A percentile compares a stretch with the other conserved stretches of the same genome.
These are phyloP conservation scores for Solanum gandarillasii DNA, from an alignment of 257 asterid species.

Conservation along the genomic window DNA sequence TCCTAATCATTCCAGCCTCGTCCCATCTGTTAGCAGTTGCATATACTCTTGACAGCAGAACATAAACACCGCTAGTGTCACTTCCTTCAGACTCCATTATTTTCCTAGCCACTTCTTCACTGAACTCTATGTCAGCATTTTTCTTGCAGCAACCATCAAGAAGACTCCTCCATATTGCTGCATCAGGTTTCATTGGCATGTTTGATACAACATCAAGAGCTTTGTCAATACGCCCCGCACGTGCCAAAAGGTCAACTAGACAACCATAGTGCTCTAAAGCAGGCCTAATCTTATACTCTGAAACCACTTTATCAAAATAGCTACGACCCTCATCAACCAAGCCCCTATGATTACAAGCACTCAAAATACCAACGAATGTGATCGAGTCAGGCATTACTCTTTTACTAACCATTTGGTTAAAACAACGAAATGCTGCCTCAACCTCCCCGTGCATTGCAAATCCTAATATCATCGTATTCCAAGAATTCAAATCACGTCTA, in stretches of 20 bases:
- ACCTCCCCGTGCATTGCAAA: slow-evolving; percentile 57
- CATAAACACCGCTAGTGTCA: slow-evolving; percentile 45
- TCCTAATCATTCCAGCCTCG: slow-evolving; percentile 66
- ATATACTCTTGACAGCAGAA: slow-evolving; percentile 56
- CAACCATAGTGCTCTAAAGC: slow-evolving; percentile 83
- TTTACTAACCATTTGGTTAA: slow-evolving; percentile 34
- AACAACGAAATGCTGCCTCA: slow-evolving; percentile 34
- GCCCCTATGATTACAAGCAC: slow-evolving; percentile 68
- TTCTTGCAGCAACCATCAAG: slow-evolving; percentile 55
- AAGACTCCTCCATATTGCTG: slow-evolving; percentile 72
- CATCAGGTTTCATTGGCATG: slow-evolving; percentile 75
- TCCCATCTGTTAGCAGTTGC: slow-evolving; percentile 64
- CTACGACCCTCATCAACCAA: slow-evolving; percentile 45
- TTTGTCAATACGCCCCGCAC: slow-evolving; percentile 41
- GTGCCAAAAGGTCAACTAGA: slow-evolving; percentile 59
- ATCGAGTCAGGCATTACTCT: slow-evolving; percentile 46
- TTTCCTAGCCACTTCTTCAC: slow-evolving; percentile 46
- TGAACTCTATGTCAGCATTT: slow-evolving; percentile 30
- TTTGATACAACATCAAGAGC: slow-evolving; percentile 47
- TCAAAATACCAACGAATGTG: slow-evolving; percentile 59
- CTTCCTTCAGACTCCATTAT: slow-evolving; percentile 27
- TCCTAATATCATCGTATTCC: slow-evolving; percentile 62
- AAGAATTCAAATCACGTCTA: slow-evolving; percentile 52
- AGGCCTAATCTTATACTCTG: slow-evolving; percentile 33
- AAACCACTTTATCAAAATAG: slow-evolving; percentile 43